These are phyloP conservation scores for Rhodotorula sphaerocarpa DNA, from an alignment of 768 basidiomycete genomes.

Conservation along the genomic window DNA sequence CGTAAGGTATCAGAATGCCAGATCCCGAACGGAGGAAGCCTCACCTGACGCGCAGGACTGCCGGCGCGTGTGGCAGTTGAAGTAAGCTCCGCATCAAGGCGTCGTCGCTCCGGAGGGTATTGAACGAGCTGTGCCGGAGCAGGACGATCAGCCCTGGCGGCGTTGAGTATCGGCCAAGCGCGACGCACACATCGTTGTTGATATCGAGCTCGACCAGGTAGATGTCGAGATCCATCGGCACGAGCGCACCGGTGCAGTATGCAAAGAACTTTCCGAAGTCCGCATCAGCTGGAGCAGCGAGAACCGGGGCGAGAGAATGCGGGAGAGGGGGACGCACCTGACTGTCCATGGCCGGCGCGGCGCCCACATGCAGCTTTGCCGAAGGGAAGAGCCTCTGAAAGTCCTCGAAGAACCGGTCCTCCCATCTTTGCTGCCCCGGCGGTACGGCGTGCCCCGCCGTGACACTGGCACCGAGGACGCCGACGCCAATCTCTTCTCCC, in stretches of 20 bases:
- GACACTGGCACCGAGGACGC: slow-evolving; percentile 32
- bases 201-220: slow-evolving; percentile 28
- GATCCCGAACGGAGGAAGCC: too few relatives aligned
- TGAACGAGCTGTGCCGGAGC: neutral
- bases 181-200: slow-evolving; percentile 9
- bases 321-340: neutral
- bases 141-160: too few relatives aligned
- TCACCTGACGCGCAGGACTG: slow-evolving; percentile 9
- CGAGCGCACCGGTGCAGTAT: slow-evolving; percentile 20
- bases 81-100: slow-evolving; percentile 13
- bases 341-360: slow-evolving; percentile 10
- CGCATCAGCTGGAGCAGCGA: too few relatives aligned
- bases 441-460: slow-evolving; percentile 19
- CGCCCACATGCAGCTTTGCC: slow-evolving; percentile 11
- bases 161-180: neutral
- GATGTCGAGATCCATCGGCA: slow-evolving; percentile 18
- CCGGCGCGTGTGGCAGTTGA: slow-evolving; percentile 17
- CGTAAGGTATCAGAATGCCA: too few relatives aligned
- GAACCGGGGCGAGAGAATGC: too few relatives aligned
- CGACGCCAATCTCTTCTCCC: slow-evolving; percentile 34
- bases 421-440: slow-evolving; percentile 14
- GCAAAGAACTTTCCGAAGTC: slow-evolving; percentile 11
- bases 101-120: slow-evolving; percentile 16
- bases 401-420: slow-evolving; percentile 17
- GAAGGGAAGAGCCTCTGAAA: slow-evolving; percentile 19